Percentiles rank a stretch among this genome's conserved stretches.
Evolutionary conservation across 306 rosid genomes (phyloP).

Genomic region (Trichosanthes cucumerina): DNA sequence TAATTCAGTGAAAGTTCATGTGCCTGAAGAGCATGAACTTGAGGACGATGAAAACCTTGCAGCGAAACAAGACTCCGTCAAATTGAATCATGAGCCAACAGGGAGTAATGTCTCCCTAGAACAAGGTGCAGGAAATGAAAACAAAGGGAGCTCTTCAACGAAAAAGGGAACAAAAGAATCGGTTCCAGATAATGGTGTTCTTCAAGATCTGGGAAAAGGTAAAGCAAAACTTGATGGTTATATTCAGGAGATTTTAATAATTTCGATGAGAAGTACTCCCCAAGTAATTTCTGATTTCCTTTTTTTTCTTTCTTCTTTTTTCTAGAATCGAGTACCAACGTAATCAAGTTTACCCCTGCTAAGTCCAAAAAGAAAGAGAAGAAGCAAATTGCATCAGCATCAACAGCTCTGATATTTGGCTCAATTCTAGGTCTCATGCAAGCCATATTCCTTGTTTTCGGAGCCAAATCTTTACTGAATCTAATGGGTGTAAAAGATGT

Average conservation of each 20-base stretch:
- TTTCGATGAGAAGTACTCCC: background rate
- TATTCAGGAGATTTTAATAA: background rate
- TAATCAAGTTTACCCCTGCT: slow-evolving; percentile 15
- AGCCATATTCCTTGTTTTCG: slow-evolving; percentile 54
- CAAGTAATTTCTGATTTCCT: background rate
- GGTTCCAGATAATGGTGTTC: slow-evolving; percentile 23
- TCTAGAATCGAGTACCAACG: slow-evolving; percentile 24
- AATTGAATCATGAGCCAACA: background rate
- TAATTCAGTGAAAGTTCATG: slow-evolving; percentile 18
- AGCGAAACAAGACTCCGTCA: slow-evolving; percentile 7
- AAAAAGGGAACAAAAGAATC: slow-evolving; percentile 5
- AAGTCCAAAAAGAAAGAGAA: slow-evolving; percentile 33
- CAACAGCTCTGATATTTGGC: slow-evolving; percentile 91
- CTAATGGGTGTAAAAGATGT: slow-evolving; percentile 83
- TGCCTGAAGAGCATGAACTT: slow-evolving; percentile 20
- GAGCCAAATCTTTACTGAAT: slow-evolving; percentile 57
- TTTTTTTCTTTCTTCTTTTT: background rate
- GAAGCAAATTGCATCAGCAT: slow-evolving; percentile 70
- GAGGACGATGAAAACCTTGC: slow-evolving; percentile 45
- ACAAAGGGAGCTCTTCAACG: background rate
- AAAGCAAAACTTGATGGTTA: background rate
- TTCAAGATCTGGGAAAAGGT: slow-evolving; percentile 6
- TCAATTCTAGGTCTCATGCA: slow-evolving; percentile 67
- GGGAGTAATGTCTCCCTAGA: slow-evolving; percentile 1
- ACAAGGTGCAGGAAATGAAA: slow-evolving; percentile 13